Evolutionary conservation across 768 basidiomycete genomes (phyloP), one percentile per base, ranked within the genome.

Genomic region (Obba rivulosa): DNA sequence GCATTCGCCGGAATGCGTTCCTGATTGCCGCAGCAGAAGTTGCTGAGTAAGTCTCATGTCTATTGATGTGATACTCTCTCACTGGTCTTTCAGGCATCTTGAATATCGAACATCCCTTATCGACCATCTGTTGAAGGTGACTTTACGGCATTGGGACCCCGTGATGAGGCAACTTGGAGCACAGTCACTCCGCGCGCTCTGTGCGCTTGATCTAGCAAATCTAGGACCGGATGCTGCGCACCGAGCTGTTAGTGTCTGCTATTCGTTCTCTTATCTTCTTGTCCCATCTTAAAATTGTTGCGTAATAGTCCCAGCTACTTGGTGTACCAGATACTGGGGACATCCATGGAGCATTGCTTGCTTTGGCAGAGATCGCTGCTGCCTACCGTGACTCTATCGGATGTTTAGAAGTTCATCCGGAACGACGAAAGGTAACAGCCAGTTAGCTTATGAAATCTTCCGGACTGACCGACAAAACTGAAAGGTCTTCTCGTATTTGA

Each of bases 91-190:
- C 52, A 98, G 95, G 57, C 86, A 93, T 64, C 54, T 60, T 23
- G 87, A 87, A 59, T 98, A 97, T 64, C 78, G 86, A 25, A 50
- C 68, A 2, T 75, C 68, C 52, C 69, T 97, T 46, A 65, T 92
- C 41, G 73, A 84, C 45, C 90, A 95, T 62, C 62, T 96, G 36
- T 62, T 89, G 34, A 70, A 79, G 52, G 81, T 86, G 38, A 84
- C 86, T 0, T 59, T 95, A 46, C 75, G 87, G 45, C 95, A 98
- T 65, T 97, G 94, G 94, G 94, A 97, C 60, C 64, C 76, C 3
- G 65, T 75, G 21, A 86, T 98, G 80, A 76, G 94, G 47, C 74
- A 79, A 46, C 69, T 92, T 10, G 89, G 83, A 20, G 81, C 92
- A 8, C 76, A 83, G 57, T 86, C 93, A 10, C 68, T 96, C 48